phyloP scores from a whole-genome alignment of 495 filamentous ascomycete species.

The Neohortaea acidophila region DNA sequence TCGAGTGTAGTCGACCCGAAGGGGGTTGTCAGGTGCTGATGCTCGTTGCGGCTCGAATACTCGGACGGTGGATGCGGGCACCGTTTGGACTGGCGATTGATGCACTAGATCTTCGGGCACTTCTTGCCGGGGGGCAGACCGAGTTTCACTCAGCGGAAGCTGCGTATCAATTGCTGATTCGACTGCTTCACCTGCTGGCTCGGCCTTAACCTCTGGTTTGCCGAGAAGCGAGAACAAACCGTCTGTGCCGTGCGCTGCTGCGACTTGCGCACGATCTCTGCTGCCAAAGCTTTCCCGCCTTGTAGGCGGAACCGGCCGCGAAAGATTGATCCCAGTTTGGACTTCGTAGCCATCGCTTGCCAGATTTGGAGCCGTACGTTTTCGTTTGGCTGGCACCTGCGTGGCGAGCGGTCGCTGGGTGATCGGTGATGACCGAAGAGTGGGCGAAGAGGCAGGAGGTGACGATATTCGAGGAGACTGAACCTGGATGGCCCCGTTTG shows the following conservation, averaged over 20 bases:
- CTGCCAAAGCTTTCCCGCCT: not conserved
- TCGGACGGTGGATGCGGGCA: not conserved
- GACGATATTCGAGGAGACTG: not conserved
- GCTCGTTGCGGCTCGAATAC: not conserved
- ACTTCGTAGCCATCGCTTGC: slow-evolving; percentile 7
- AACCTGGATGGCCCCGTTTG: not conserved
- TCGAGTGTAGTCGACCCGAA: slow-evolving; percentile 24
- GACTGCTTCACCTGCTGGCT: not conserved
- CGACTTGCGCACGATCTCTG: no score
- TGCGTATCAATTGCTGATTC: not conserved
- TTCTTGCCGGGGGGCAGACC: not conserved
- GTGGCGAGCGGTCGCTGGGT: not conserved
- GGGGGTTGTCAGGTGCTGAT: not conserved
- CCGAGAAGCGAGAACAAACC: no score
- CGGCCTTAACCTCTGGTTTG: no score
- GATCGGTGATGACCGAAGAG: not conserved
- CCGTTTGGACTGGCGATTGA: not conserved
- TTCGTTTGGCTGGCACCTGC: not conserved
- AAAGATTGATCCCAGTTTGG: slow-evolving; percentile 8
- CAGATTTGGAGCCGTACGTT: not conserved
- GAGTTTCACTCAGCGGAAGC: not conserved
- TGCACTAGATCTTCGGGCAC: not conserved
- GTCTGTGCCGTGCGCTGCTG: not conserved
- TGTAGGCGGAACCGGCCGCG: not conserved
- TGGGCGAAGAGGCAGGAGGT: not conserved